These are phyloP conservation scores for Amylostereum areolatum DNA, from an alignment of 1,284 basidiomycete genomes.

Conservation along the genomic window DNA sequence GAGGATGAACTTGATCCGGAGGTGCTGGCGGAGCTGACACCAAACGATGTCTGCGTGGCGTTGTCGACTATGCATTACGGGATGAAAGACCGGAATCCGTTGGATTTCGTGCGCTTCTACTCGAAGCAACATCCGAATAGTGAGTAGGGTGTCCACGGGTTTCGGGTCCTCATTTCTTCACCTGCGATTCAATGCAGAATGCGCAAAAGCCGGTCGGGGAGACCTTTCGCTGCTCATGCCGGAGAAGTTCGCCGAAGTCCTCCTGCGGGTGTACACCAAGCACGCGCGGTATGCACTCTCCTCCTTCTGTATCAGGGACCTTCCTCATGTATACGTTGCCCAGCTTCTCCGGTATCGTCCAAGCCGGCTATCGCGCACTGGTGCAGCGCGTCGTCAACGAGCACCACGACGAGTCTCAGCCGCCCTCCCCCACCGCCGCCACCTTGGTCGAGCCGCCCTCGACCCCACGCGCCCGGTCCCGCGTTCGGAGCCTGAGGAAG, in stretches of 20 bases:
- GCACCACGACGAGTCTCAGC: neutral
- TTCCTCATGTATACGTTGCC: conserved; percentile 6
- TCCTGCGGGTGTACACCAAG: conserved; percentile 62
- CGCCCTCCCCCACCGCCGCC: neutral
- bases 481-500: no score
- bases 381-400: conserved; percentile 16
- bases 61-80: conserved; percentile 65
- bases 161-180: neutral
- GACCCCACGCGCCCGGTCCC: neutral
- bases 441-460: neutral
- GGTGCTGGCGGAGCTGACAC: conserved; percentile 30
- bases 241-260: conserved; percentile 52
- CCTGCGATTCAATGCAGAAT: conserved; percentile 26
- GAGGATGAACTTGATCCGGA: conserved; percentile 17
- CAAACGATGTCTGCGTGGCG: conserved; percentile 58
- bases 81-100: conserved; percentile 63
- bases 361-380: conserved; percentile 59
- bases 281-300: conserved; percentile 33
- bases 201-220: conserved; percentile 39
- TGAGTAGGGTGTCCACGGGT: conserved; percentile 22
- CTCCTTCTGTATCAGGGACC: neutral
- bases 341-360: conserved; percentile 51
- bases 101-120: conserved; percentile 67
- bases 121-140: conserved; percentile 58
- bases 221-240: conserved; percentile 64